phyloP scores from a whole-genome alignment of 331 rosid species.

The Pyrus hybrid region DNA sequence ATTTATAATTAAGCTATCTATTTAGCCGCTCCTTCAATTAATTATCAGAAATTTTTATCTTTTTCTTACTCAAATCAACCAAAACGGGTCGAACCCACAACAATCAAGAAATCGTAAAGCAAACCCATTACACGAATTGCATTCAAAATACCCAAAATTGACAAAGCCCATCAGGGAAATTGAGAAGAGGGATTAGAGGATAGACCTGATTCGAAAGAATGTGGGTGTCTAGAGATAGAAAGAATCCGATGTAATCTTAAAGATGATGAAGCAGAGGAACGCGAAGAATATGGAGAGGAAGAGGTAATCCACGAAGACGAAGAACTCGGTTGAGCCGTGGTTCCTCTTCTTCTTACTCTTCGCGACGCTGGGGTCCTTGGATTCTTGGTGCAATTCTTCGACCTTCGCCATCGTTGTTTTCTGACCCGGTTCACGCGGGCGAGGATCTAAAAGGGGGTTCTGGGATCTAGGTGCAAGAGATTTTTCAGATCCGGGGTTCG shows the following conservation, averaged over 20 bases:
- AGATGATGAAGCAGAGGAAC: constrained; percentile 50
- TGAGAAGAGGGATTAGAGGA: background rate
- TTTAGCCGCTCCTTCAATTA: background rate
- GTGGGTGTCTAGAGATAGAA: background rate
- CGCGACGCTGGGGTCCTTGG: constrained; percentile 2
- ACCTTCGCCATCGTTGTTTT: constrained; percentile 41
- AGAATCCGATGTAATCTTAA: constrained; percentile 39
- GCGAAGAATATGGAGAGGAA: constrained; percentile 45
- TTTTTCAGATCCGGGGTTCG: constrained; percentile 3
- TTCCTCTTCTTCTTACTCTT: constrained; percentile 31
- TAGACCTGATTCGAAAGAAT: constrained; percentile 22
- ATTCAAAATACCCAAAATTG: background rate
- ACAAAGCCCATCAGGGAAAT: background rate
- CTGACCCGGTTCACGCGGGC: background rate
- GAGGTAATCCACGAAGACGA: constrained; percentile 51
- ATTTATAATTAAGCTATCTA: background rate
- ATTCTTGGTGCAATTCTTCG: constrained; percentile 26
- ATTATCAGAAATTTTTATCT: background rate
- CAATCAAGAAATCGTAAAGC: background rate
- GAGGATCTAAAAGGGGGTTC: background rate
- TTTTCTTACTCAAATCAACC: background rate
- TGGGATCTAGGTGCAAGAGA: background rate
- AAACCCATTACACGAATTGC: background rate
- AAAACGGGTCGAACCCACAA: background rate
- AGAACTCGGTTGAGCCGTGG: constrained; percentile 53